Base-by-base conservation (phyloP, 495 filamentous ascomycete species). In the Neurospora sp. region DNA sequence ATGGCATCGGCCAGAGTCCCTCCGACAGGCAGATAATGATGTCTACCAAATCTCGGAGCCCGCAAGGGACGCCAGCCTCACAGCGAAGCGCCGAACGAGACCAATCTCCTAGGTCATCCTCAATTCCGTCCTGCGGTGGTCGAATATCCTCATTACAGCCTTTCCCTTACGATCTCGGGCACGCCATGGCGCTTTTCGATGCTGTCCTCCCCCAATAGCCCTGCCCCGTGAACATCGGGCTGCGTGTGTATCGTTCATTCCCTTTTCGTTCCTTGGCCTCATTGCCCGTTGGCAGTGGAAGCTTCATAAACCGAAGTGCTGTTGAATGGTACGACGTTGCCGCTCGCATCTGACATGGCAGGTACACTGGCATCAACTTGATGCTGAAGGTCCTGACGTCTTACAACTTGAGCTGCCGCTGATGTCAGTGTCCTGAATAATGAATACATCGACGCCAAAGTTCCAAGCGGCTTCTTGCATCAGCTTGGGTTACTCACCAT, bases 281-380 rank as follows among this genome's bases (percentile, higher is more conserved):
- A 65, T 65, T 65, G 53, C 12, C 53, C 80, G 53, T 75, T 75
- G 69, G 73, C 74, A 20, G 48, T 68, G 18, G 72, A 74, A 65
- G 72, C 80, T 69, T 81, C 74, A 78, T 79, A 76, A 68, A 86
- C 83, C 42, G 76, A 76, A 42, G 76, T 73, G 45, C 81, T 22
- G 73, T 82, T 75, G 69, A 85, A 86, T 38, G 78, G 79, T 10
- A 84, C 39, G 40, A 81, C 81, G 27, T 84, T 81, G 44, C 84
- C 84, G 31, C 42, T 71, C 0, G 61, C 69, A 72, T 86, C 81
- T 70, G 83, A 78, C 80, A 86, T 80, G 72, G 81, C 78, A 31
- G 80, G 76, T 9, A 73, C 73, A 38, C 76, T 74, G 72, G 78
- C 76, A 14, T 80, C 77, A 41, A 81, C 72, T 9, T 42, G 71